A percentile compares a stretch with the other conserved stretches of the same genome.
These are phyloP conservation scores for Talaromyces sp. DNA, from an alignment of 2,329 filamentous ascomycete species.

Conservation along the genomic window DNA sequence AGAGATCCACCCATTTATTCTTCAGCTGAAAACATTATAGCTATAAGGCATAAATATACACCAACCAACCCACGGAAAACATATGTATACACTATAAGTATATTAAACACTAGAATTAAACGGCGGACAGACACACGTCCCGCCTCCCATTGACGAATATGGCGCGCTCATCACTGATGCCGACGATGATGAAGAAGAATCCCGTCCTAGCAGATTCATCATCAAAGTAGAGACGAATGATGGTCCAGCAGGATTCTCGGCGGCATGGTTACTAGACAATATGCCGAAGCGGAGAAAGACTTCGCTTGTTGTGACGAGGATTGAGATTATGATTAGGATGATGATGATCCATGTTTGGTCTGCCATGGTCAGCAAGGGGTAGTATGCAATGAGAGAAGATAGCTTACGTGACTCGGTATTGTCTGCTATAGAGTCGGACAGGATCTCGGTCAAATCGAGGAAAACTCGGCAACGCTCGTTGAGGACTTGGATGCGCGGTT, in stretches of 20 bases:
- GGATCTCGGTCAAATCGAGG: constrained; percentile 89
- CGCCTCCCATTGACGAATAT: not conserved
- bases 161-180: not conserved
- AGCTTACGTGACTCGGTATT: constrained; percentile 78
- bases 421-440: constrained; percentile 88
- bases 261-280: constrained; percentile 44
- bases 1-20: not conserved
- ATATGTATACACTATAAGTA: not conserved
- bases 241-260: constrained; percentile 18
- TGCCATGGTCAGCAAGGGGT: constrained; percentile 24
- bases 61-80: not conserved
- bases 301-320: constrained; percentile 86
- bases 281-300: constrained; percentile 83
- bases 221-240: constrained; percentile 24
- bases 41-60: not conserved
- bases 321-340: constrained; percentile 84
- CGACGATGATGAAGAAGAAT: not conserved
- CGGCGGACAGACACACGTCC: not conserved
- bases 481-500: constrained; percentile 89
- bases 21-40: not conserved
- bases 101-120: constrained; percentile 15
- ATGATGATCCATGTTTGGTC: constrained; percentile 98
- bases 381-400: not conserved
- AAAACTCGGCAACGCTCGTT: constrained; percentile 97
- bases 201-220: constrained; percentile 18